A percentile compares a stretch with the other conserved stretches of the same genome.
Evolutionary conservation across 2,329 filamentous ascomycete genomes (phyloP).

Genomic region (Coniochaeta sp.): DNA sequence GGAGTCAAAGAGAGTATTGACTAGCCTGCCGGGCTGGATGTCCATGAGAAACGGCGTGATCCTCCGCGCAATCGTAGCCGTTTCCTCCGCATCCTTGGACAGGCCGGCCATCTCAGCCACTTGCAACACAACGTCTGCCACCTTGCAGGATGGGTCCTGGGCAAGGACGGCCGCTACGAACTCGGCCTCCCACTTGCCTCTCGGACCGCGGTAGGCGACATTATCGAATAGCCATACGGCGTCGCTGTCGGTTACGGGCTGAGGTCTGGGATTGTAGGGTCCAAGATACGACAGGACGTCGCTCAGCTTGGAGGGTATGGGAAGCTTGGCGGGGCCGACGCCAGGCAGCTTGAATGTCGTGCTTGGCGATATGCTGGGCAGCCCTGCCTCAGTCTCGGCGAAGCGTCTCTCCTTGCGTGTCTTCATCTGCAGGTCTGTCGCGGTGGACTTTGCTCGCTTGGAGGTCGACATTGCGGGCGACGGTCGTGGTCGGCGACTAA

Average conservation of each 20-base stretch:
- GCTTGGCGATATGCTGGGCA: slow-evolving; percentile 25
- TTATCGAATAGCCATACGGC: slow-evolving; percentile 78
- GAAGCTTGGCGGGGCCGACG: slow-evolving; percentile 12
- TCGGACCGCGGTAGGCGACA: slow-evolving; percentile 23
- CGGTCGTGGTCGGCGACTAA: not conserved
- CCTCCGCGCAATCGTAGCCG: slow-evolving; percentile 51
- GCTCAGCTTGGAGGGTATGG: slow-evolving; percentile 19
- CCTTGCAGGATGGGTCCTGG: slow-evolving; percentile 57
- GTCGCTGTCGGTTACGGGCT: slow-evolving; percentile 55
- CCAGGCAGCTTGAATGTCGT: slow-evolving; percentile 23
- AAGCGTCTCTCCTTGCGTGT: slow-evolving; percentile 43
- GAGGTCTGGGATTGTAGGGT: slow-evolving; percentile 48
- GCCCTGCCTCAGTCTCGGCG: slow-evolving; percentile 38
- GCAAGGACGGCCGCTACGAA: slow-evolving; percentile 79
- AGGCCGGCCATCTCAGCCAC: slow-evolving; percentile 14
- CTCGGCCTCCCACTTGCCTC: slow-evolving; percentile 65
- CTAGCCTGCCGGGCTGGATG: slow-evolving; percentile 61
- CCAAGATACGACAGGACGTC: slow-evolving; percentile 43
- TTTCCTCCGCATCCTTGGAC: slow-evolving; percentile 13
- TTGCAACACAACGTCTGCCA: slow-evolving; percentile 43
- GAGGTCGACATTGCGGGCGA: not conserved
- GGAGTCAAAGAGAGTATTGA: slow-evolving; percentile 54
- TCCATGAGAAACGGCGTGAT: slow-evolving; percentile 73
- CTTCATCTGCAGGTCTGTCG: slow-evolving; percentile 37
- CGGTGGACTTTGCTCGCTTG: not conserved